Base-by-base conservation (phyloP, 1,139 yeast genomes). In the Protomyces gravidus region DNA sequence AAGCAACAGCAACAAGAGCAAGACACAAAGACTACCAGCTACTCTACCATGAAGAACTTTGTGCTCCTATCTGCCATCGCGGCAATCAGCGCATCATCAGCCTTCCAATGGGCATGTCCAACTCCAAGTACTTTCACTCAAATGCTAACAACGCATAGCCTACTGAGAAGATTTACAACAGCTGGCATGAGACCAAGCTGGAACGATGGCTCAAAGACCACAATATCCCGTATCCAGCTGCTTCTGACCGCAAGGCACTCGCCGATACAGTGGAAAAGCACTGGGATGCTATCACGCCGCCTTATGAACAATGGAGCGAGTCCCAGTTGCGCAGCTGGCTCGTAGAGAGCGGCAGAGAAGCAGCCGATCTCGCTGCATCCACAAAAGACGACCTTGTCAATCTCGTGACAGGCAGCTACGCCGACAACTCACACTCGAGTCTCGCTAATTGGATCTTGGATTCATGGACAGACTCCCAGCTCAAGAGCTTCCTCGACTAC, bases 391-490 rank as follows among this genome's bases (percentile, higher is more conserved):
- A 63, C 55, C 57, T 65, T 26, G 49, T 62, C 26, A 33, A 53
- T 13, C 55, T 61, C 30, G 64, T 62, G 13, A 45, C 55, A 32
- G 50, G 63, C 39, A 36, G 61, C 42, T 66, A 65, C 60, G 46
- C 60, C 19, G 63, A 60, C 13, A 52, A 67, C n/a, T 63, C 61
- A n/a, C n/a, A n/a, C n/a, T 56, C 45, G 52, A 30, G 58, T 17
- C 58, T 63, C 45, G 64, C 61, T 11, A 63, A 64, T 55, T 73
- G 84, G 84, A 65, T 78, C 26, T 81, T 81, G 64, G 76, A 74
- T 48, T 74, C 81, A 19, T 81, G 85, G 85, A 67, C 78, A 4
- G 66, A 65, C 19, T 67, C 67, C 3, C 70, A 70, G 21, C 68
- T 81, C 64, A 69, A 71, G 61, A 67, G 67, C 42, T 72, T 77